Conservation (phyloP, 1,284 basidiomycete genomes). For the Melanopsichium pennsylvanicum region DNA sequence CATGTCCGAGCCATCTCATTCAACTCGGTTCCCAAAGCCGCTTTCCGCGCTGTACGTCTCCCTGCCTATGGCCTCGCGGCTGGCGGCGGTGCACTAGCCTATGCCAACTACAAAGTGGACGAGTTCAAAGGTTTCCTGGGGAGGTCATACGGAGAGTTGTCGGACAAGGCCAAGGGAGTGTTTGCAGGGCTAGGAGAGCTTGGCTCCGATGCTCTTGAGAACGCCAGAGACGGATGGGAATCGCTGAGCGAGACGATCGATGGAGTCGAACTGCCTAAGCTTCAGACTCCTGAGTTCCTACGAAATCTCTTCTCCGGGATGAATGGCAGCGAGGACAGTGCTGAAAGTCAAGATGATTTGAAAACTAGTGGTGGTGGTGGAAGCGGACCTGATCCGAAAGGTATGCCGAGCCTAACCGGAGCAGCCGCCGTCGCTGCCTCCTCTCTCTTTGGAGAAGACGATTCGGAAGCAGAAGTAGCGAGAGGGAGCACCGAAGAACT, state of each 20-base stretch:
- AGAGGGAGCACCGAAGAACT: constrained; percentile 67
- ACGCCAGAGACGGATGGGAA: constrained; percentile 38
- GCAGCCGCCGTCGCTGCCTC: constrained; percentile 50
- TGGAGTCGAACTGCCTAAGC: constrained; percentile 37
- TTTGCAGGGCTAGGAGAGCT: constrained; percentile 46
- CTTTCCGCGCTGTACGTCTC: constrained; percentile 52
- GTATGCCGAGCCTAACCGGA: constrained; percentile 21
- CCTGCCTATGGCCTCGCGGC: constrained; percentile 57
- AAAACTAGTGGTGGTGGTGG: constrained; percentile 14
- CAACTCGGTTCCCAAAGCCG: constrained; percentile 57
- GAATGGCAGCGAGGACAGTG: constrained; percentile 2
- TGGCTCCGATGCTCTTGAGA: constrained; percentile 45
- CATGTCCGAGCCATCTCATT: constrained; percentile 62
- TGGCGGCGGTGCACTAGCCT: constrained; percentile 59
- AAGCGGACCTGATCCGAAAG: constrained; percentile 23
- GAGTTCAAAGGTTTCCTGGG: constrained; percentile 50
- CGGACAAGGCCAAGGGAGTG: constrained; percentile 38
- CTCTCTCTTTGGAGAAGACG: constrained; percentile 37
- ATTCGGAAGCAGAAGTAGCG: constrained; percentile 1
- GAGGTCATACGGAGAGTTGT: constrained; percentile 26
- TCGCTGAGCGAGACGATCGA: constrained; percentile 37
- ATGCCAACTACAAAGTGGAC: constrained; percentile 64
- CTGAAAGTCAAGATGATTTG: constrained; percentile 1
- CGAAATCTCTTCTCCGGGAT: constrained; percentile 31
- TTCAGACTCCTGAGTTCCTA: constrained; percentile 42